A percentile compares a stretch with the other conserved stretches of the same genome.
Evolutionary conservation across 768 basidiomycete genomes (phyloP).

Genomic region (Termitomyces sp.): DNA sequence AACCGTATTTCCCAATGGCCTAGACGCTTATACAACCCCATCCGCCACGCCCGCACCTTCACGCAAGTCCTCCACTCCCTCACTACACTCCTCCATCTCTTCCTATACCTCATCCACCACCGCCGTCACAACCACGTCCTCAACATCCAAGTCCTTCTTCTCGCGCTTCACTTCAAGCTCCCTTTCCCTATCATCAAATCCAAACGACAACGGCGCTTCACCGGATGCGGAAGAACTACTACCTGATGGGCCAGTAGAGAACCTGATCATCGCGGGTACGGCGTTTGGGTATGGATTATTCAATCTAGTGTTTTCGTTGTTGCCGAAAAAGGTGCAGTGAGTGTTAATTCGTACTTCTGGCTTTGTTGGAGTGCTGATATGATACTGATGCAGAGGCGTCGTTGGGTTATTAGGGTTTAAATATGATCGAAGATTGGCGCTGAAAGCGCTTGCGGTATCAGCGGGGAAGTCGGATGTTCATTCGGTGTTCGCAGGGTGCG

Average conservation of each 20-base stretch:
- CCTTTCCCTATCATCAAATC: slow-evolving; percentile 16
- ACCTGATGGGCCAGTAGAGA: slow-evolving; percentile 61
- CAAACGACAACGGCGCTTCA: neutral
- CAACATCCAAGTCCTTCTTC: slow-evolving; percentile 28
- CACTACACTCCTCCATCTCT: slow-evolving; percentile 16
- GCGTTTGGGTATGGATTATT: slow-evolving; percentile 79
- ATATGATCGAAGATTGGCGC: slow-evolving; percentile 63
- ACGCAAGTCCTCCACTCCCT: slow-evolving; percentile 25
- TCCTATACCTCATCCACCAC: slow-evolving; percentile 12
- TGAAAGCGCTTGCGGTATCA: slow-evolving; percentile 66
- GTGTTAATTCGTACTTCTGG: slow-evolving; percentile 12
- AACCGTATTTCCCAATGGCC: slow-evolving; percentile 59
- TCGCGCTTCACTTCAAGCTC: slow-evolving; percentile 31
- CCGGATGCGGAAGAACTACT: slow-evolving; percentile 2
- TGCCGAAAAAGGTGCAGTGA: slow-evolving; percentile 70
- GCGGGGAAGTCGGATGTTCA: slow-evolving; percentile 70
- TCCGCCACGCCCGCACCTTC: slow-evolving; percentile 29
- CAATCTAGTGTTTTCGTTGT: slow-evolving; percentile 74
- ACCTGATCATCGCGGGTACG: slow-evolving; percentile 68
- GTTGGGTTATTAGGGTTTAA: slow-evolving; percentile 79
- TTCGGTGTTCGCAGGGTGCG: slow-evolving; percentile 72
- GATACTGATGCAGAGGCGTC: slow-evolving; percentile 41
- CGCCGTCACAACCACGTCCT: slow-evolving; percentile 15
- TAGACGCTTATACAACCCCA: slow-evolving; percentile 42
- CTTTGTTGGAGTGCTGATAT: neutral